Base-by-base conservation (phyloP, 768 basidiomycete genomes). In the Infundibulicybe gibba region DNA sequence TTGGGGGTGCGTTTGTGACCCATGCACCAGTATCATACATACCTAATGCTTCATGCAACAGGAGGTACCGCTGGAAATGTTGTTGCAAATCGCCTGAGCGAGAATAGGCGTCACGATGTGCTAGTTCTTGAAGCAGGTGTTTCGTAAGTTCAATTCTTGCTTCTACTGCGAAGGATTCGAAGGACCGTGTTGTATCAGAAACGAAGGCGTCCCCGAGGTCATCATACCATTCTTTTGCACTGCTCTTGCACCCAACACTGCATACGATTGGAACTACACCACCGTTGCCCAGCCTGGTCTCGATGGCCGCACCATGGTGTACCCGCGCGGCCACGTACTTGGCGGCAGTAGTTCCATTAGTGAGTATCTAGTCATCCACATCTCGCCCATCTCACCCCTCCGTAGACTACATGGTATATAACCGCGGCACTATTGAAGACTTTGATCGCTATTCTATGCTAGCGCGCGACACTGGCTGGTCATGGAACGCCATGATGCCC, bases 301-400 rank as follows among this genome's bases (percentile, higher is more conserved):
- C 3, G 54, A 56, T 41, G 56, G 55, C 21, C 45, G 59, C 19
- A 46, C 49, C 5, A 49, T 61, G 5, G 9, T 39, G n/a, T 62
- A 56, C 33, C 52, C 61, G 12, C 51, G 65, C 19, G 67, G 63
- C 1, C 55, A 54, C 41, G 44, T 66, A 25, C 54, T 69, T 0
- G 67, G 67, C 2, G 65, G 64, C 9, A 53, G 52, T n/a, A 60
- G 56, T 19, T 59, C 61, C 9, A 55, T 62, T 35, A 65, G 65
- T 63, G 20, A 49, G 57, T 51, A 25, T 25, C 8, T 25, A 3
- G 8, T 25, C 4, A 25, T 25, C 3, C 25, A 25, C 25, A 25
- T 8, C 8, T 8, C 25, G 25, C 25, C 25, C 25, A 8, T 8
- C 25, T 25, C 25, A 25, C 25, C 25, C 3, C 25, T 25, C 25